Evolutionary conservation across 768 basidiomycete genomes (phyloP), one percentile per base, ranked within the genome.

Genomic region (Stropharia rugosoannulata): DNA sequence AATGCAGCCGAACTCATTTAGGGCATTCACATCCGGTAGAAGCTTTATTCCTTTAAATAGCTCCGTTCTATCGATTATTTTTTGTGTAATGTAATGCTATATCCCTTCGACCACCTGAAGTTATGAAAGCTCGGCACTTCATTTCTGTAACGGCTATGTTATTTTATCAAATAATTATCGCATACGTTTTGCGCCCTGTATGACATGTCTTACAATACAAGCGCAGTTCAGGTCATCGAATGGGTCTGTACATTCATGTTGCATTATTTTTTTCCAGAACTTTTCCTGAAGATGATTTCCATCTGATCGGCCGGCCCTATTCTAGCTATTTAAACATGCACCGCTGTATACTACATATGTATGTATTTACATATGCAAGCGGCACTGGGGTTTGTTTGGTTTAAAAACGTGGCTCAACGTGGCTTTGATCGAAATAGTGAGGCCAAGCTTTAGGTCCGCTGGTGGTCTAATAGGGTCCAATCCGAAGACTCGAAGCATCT

Each of bases 1-100:
- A 97, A 98, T 71, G 95, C 96, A 56, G 95, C 95, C 44, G 95
- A 98, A 72, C 86, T 97, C 58, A 96, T 98, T 97, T 82, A 47
- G 44, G 51, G 42, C 16, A 36, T 81, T 50, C 22, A 53, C 43
- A 19, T 42, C 25, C 35, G 5, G 18, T 35, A 46, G 42, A 57
- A 39, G 42, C 22, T 22, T 32, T 4, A 39, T 35, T 44, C 29
- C 48, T 39, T 58, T 40, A 47, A 54, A 42, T 57, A 52, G 51
- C 54, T 48, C 29, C 45, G 50, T 40, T 13, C 35, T 11, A 40
- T 43, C 22, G 32, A 54, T 22, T 53, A 39, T 49, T 57, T 55
- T 58, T 46, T 43, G 38, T 66, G 63, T 65, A 66, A 46, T 61
- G 38, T 64, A 59, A 57, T 54, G 38, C 47, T 48, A 46, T 54